Conservation (phyloP, 805 yeast species). For the Torulaspora gathmanii region DNA sequence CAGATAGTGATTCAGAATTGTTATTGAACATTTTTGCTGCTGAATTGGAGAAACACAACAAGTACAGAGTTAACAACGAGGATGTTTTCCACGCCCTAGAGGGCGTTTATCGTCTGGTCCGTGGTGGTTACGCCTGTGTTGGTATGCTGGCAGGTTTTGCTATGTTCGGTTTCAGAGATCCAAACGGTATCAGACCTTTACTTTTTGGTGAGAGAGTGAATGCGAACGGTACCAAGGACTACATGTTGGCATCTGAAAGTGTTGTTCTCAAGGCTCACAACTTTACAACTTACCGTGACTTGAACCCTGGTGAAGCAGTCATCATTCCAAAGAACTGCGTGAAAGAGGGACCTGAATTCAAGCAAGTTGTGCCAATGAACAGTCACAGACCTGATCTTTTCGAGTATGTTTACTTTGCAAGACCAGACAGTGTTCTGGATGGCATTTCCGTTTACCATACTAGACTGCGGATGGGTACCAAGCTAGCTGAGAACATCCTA, state of each 20-base stretch:
- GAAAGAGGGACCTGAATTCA: slow-evolving; percentile 59
- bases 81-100: slow-evolving; percentile 83
- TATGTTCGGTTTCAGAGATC: slow-evolving; percentile 92
- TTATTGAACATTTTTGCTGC: slow-evolving; percentile 86
- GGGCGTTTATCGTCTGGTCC: slow-evolving; percentile 73
- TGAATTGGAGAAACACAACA: slow-evolving; percentile 85
- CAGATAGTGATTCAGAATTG: slow-evolving; percentile 93
- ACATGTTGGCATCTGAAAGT: slow-evolving; percentile 93
- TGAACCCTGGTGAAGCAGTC: slow-evolving; percentile 94
- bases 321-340: slow-evolving; percentile 75
- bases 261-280: slow-evolving; percentile 93
- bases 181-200: slow-evolving; percentile 92
- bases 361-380: slow-evolving; percentile 75
- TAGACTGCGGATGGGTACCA: slow-evolving; percentile 89
- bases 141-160: slow-evolving; percentile 97
- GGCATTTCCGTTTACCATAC: slow-evolving; percentile 95
- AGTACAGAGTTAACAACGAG: slow-evolving; percentile 84
- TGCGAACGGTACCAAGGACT: slow-evolving; percentile 68
- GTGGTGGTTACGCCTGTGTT: slow-evolving; percentile 97
- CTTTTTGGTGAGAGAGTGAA: slow-evolving; percentile 76
- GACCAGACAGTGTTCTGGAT: slow-evolving; percentile 94
- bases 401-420: slow-evolving; percentile 95
- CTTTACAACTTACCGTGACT: slow-evolving; percentile 70
- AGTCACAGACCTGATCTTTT: slow-evolving; percentile 92
- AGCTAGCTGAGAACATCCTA: slow-evolving; percentile 69